These are phyloP conservation scores for Stevia rebaudiana DNA, from an alignment of 140 eudicot species.

Conservation along the genomic window DNA sequence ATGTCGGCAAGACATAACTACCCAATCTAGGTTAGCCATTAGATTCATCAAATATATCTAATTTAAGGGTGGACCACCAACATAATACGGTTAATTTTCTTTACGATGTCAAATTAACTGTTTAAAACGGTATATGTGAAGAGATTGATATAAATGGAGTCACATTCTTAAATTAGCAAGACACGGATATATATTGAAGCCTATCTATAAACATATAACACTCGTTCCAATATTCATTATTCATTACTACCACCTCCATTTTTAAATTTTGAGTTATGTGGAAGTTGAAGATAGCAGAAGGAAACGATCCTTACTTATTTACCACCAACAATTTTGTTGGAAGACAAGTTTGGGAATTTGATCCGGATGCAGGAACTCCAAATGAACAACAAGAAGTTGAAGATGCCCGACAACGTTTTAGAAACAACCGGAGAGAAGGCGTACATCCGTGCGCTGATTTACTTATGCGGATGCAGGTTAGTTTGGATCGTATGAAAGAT, in stretches of 20 bases:
- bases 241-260: neutral
- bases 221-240: too few species aligned
- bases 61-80: too few species aligned
- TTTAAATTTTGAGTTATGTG: slow-evolving; percentile 15
- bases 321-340: slow-evolving; percentile 42
- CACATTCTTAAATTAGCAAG: neutral
- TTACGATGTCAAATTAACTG: too few species aligned
- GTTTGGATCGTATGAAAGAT: neutral
- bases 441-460: slow-evolving; percentile 43
- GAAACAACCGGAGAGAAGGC: slow-evolving; percentile 22
- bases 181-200: neutral
- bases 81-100: too few species aligned
- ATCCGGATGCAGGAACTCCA: slow-evolving; percentile 45
- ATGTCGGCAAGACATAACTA: too few species aligned
- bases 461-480: slow-evolving; percentile 63
- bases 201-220: neutral
- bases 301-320: slow-evolving; percentile 33
- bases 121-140: too few species aligned
- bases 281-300: slow-evolving; percentile 35
- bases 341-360: slow-evolving; percentile 46
- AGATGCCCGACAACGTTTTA: slow-evolving; percentile 32
- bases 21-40: too few species aligned
- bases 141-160: neutral
- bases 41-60: too few species aligned
- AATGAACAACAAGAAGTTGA: slow-evolving; percentile 40